phyloP scores from a whole-genome alignment of 495 filamentous ascomycete genomes.

The Parathielavia hyrcaniae region DNA sequence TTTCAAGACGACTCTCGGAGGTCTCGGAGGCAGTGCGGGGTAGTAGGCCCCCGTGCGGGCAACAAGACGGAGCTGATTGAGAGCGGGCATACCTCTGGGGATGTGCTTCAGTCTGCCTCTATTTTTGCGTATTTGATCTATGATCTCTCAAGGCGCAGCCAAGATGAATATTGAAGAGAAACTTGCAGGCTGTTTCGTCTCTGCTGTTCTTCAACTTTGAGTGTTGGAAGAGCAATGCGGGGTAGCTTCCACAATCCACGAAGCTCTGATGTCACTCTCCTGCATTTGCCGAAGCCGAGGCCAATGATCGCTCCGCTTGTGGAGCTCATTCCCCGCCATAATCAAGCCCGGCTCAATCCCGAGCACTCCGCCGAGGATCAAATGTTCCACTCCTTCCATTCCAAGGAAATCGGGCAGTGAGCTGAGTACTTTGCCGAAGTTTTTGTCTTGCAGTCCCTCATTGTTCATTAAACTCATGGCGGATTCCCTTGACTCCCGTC shows the following conservation, averaged over 20 bases:
- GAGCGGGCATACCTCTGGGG: conserved; percentile 19
- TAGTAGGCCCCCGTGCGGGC: neutral
- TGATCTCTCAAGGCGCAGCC: neutral
- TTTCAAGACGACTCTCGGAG: neutral
- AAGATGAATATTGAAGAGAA: neutral
- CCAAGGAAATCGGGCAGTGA: no score
- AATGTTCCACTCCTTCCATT: no score
- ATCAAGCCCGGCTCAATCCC: neutral
- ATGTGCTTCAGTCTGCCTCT: neutral
- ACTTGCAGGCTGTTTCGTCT: neutral
- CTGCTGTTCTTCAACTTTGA: neutral
- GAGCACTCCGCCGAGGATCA: no score
- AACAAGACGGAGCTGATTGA: conserved; percentile 20
- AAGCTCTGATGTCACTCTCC: conserved; percentile 23
- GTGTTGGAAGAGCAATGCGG: conserved; percentile 10
- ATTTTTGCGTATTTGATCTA: no score
- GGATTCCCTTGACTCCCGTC: no score
- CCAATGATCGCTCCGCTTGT: neutral
- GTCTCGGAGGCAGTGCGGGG: neutral
- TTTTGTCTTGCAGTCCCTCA: no score
- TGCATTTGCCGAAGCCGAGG: conserved; percentile 5
- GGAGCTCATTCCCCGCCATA: neutral
- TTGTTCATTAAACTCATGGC: no score
- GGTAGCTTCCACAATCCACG: conserved; percentile 21
- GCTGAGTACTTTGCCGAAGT: no score